phyloP scores from a whole-genome alignment of 169 alveolate species.

The Theileria annulata region DNA sequence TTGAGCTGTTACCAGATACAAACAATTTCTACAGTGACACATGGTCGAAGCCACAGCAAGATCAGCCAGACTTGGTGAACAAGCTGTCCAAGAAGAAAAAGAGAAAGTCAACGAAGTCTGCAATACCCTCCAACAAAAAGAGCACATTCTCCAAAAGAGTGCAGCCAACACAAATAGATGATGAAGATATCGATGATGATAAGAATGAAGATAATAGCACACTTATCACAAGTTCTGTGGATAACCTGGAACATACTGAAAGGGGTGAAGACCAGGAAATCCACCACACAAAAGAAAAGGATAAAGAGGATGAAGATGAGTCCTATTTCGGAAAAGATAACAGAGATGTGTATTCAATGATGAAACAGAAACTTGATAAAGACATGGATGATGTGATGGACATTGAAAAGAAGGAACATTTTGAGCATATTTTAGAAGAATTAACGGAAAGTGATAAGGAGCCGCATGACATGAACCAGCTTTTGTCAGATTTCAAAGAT shows the following conservation, averaged over 20 bases:
- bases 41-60: constrained; percentile 1
- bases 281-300: neutral
- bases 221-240: constrained; percentile 22
- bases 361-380: neutral
- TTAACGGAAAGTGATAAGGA: constrained; percentile 8
- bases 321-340: neutral
- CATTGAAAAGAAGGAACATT: neutral
- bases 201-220: neutral
- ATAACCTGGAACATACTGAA: constrained; percentile 11
- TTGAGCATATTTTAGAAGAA: neutral
- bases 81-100: constrained; percentile 63
- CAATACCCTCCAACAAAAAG: constrained; percentile 68
- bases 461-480: neutral
- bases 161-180: constrained; percentile 7
- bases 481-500: neutral
- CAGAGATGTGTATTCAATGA: neutral
- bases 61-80: constrained; percentile 33
- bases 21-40: constrained; percentile 18
- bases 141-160: constrained; percentile 63
- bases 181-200: constrained; percentile 21
- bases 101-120: constrained; percentile 59
- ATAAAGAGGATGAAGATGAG: constrained; percentile 11
- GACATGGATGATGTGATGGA: neutral
- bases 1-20: constrained; percentile 60
- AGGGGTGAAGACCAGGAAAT: neutral